A percentile compares a stretch with the other conserved stretches of the same genome.
phyloP scores from a whole-genome alignment of 192 early-diverging fungal genomes.

The Phlyctochytrium bullatum region DNA sequence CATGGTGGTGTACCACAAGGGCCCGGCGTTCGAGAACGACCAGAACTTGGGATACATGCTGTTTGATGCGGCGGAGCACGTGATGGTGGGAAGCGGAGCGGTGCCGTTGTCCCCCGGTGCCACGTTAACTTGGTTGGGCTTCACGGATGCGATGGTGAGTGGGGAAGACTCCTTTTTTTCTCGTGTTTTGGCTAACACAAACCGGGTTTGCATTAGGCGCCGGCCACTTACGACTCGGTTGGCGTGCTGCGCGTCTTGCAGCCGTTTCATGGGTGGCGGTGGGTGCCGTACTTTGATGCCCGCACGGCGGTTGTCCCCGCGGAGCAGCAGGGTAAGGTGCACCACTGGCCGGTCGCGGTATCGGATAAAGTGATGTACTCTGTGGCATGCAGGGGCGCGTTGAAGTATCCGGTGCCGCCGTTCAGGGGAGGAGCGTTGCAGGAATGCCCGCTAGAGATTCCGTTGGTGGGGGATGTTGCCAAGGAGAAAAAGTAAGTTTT shows the following conservation, averaged over 20 bases:
- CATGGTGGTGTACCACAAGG: conserved; percentile 49
- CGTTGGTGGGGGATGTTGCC: no score
- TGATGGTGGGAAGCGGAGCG: conserved; percentile 52
- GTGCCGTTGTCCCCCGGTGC: conserved; percentile 64
- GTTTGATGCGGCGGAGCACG: conserved; percentile 53
- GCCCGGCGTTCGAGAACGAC: conserved; percentile 41
- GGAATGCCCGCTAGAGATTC: conserved; percentile 49
- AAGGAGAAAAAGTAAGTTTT: no score
- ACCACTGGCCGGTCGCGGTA: conserved; percentile 86
- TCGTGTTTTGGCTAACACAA: conserved; percentile 11
- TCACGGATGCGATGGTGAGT: conserved; percentile 69
- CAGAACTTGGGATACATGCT: conserved; percentile 63
- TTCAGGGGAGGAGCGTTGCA: conserved; percentile 43
- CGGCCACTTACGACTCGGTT: conserved; percentile 74
- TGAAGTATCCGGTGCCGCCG: background rate
- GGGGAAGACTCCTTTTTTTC: conserved; percentile 1
- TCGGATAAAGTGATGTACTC: conserved; percentile 69
- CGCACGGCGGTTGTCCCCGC: conserved; percentile 19
- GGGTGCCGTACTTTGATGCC: conserved; percentile 82
- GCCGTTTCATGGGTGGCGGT: conserved; percentile 62
- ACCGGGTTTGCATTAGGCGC: conserved; percentile 40
- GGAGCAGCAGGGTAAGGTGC: conserved; percentile 48
- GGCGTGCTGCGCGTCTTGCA: conserved; percentile 74
- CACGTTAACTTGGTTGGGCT: conserved; percentile 77
- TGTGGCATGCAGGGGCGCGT: conserved; percentile 55